phyloP scores from a whole-genome alignment of 1,139 yeast species.

The Yamadazyma atmosphaerica region DNA sequence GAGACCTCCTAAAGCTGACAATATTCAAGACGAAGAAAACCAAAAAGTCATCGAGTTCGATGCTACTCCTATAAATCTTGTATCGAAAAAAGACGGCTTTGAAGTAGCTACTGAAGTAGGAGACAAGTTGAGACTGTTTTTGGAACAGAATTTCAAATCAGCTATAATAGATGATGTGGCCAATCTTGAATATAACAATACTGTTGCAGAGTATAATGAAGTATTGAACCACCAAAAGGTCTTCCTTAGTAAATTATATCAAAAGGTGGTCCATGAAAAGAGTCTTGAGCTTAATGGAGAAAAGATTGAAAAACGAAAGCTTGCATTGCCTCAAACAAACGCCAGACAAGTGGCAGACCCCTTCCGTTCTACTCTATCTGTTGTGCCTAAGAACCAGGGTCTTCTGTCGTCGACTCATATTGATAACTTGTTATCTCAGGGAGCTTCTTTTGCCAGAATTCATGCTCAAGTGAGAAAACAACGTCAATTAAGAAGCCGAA shows the following conservation, averaged over 20 bases:
- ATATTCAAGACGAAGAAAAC: constrained; percentile 42
- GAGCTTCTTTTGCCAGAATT: constrained; percentile 67
- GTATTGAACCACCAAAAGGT: constrained; percentile 33
- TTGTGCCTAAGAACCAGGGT: constrained; percentile 44
- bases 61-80: constrained; percentile 29
- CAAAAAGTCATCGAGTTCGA: constrained; percentile 32
- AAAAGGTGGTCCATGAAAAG: constrained; percentile 36
- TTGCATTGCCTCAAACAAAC: constrained; percentile 46
- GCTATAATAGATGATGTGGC: constrained; percentile 44
- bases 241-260: constrained; percentile 27
- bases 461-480: constrained; percentile 67
- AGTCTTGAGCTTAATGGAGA: constrained; percentile 45
- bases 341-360: constrained; percentile 42
- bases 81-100: constrained; percentile 17
- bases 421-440: constrained; percentile 79
- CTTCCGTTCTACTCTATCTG: constrained; percentile 36
- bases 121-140: constrained; percentile 51
- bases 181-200: constrained; percentile 30
- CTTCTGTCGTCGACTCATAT: constrained; percentile 54
- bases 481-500: constrained; percentile 68
- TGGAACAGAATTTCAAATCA: constrained; percentile 46
- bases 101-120: constrained; percentile 31
- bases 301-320: constrained; percentile 44
- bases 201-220: constrained; percentile 35
- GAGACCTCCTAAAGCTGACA: constrained; percentile 47